A percentile compares a stretch with the other conserved stretches of the same genome.
These are phyloP conservation scores for Actinomortierella wolfii DNA, from an alignment of 371 early-diverging fungal species.

Conservation along the genomic window DNA sequence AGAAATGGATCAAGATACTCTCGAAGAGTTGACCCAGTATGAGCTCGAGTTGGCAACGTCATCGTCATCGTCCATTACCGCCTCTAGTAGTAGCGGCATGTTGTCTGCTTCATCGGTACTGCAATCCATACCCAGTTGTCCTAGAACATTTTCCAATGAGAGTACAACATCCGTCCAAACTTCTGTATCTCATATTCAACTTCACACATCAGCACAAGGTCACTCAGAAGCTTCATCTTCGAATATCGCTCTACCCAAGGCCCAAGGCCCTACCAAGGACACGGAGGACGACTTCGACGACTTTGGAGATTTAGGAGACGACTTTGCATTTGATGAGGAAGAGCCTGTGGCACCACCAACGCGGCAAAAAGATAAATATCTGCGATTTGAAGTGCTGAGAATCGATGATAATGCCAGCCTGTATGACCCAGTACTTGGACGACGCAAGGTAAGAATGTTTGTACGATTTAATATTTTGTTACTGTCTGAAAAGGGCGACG, in stretches of 20 bases:
- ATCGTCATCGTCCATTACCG: constrained; percentile 5
- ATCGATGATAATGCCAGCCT: too few species aligned
- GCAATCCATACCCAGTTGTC: not conserved
- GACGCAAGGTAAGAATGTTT: constrained; percentile 6
- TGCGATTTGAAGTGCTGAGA: too few species aligned
- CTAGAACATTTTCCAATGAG: not conserved
- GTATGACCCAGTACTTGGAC: too few species aligned
- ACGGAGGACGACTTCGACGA: constrained; percentile 20
- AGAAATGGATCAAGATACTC: constrained; percentile 26
- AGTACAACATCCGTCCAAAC: not conserved
- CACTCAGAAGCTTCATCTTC: not conserved
- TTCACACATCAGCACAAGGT: not conserved
- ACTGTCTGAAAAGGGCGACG: constrained; percentile 8
- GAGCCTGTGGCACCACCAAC: too few species aligned
- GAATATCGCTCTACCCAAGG: not conserved
- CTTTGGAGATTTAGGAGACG: constrained; percentile 20
- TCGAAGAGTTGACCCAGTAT: constrained; percentile 28
- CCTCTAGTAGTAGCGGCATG: not conserved
- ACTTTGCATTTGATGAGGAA: constrained; percentile 11
- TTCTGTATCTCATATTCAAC: not conserved
- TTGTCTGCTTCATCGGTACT: constrained; percentile 6
- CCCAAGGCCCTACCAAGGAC: not conserved
- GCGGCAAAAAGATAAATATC: too few species aligned
- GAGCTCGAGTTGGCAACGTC: constrained; percentile 16
- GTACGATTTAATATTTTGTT: not conserved